These are phyloP conservation scores for Mucor racemosus DNA, from an alignment of 371 early-diverging fungal species.

Conservation along the genomic window DNA sequence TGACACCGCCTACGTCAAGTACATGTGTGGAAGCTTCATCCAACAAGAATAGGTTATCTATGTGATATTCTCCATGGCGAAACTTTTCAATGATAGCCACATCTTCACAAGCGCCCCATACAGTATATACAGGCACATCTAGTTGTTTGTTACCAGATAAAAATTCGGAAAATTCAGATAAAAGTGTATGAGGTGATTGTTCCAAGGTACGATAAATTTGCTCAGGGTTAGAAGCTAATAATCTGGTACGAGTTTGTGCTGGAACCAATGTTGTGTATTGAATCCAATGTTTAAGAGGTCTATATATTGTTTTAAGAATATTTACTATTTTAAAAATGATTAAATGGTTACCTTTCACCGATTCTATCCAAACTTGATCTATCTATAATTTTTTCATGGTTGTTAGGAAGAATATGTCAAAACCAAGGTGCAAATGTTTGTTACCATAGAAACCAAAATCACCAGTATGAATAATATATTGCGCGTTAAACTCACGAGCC, in stretches of 20 bases:
- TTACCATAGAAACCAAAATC: slow-evolving; percentile 74
- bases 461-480: slow-evolving; percentile 70
- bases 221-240: slow-evolving; percentile 47
- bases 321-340: slow-evolving; percentile 3
- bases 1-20: slow-evolving; percentile 66
- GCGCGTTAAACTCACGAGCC: slow-evolving; percentile 63
- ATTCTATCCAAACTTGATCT: slow-evolving; percentile 61
- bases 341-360: slow-evolving; percentile 55
- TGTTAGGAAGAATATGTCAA: background rate
- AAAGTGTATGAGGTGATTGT: slow-evolving; percentile 49
- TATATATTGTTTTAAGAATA: slow-evolving; percentile 18
- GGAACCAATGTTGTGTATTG: slow-evolving; percentile 68
- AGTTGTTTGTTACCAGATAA: slow-evolving; percentile 50
- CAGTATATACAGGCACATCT: slow-evolving; percentile 68
- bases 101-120: slow-evolving; percentile 75
- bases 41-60: slow-evolving; percentile 60
- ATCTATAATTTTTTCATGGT: slow-evolving; percentile 31
- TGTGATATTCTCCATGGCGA: slow-evolving; percentile 51
- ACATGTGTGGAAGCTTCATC: slow-evolving; percentile 63
- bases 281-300: slow-evolving; percentile 65
- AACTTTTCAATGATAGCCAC: slow-evolving; percentile 68
- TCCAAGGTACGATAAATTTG: slow-evolving; percentile 55
- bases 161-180: slow-evolving; percentile 64
- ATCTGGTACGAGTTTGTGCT: slow-evolving; percentile 48
- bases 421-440: background rate